These are phyloP conservation scores for Fragosphaeria purpurea DNA, from an alignment of 2,329 filamentous ascomycete genomes.

Conservation along the genomic window DNA sequence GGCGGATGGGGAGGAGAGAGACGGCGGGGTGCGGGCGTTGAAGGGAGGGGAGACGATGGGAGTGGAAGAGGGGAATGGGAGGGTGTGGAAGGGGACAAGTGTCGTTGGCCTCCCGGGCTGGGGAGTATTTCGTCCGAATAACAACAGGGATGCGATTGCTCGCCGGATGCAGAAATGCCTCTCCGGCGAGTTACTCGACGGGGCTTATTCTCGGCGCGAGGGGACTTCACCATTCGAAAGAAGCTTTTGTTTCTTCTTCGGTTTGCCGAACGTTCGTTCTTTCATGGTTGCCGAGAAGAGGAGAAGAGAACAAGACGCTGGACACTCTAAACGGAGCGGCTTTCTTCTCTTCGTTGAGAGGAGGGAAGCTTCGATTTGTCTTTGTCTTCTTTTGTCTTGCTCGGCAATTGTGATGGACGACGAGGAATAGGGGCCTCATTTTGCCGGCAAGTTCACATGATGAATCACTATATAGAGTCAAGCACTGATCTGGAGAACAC, in stretches of 20 bases:
- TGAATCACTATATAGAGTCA: slow-evolving; percentile 98
- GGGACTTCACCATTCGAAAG: slow-evolving; percentile 37
- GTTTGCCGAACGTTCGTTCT: not conserved
- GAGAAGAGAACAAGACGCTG: slow-evolving; percentile 5
- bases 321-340: slow-evolving; percentile 9
- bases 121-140: slow-evolving; percentile 78
- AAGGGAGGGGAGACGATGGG: slow-evolving; percentile 23
- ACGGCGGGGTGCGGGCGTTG: slow-evolving; percentile 10
- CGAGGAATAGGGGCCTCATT: not conserved
- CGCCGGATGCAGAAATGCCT: slow-evolving; percentile 23
- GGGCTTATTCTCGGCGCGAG: slow-evolving; percentile 99
- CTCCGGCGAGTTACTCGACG: slow-evolving; percentile 84
- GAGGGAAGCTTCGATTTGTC: slow-evolving; percentile 1
- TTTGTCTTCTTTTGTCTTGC: not conserved
- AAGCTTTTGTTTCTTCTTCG: not conserved
- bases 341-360: not conserved
- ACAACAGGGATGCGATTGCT: slow-evolving; percentile 98
- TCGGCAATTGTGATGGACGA: slow-evolving; percentile 6
- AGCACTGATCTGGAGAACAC: slow-evolving; percentile 66
- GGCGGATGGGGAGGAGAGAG: slow-evolving; percentile 1
- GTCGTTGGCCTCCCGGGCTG: slow-evolving; percentile 29
- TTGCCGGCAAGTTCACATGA: slow-evolving; percentile 59
- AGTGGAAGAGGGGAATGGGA: not conserved
- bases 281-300: not conserved
- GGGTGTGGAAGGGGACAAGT: not conserved